Conservation (phyloP, 148 eudicot genomes). For the Rhododendron molle region DNA sequence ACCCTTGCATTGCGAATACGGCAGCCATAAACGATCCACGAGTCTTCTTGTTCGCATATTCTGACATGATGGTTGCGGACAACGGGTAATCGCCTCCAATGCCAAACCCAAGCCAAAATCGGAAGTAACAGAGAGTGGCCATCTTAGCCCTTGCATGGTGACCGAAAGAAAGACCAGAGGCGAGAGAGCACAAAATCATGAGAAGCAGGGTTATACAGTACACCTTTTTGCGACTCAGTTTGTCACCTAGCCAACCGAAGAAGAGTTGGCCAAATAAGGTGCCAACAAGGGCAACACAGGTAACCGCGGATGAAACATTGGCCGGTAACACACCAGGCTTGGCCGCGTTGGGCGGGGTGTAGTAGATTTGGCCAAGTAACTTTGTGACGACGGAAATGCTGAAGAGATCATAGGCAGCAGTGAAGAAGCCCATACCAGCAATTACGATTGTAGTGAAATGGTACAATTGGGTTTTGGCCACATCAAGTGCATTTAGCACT, state of each 20-base stretch:
- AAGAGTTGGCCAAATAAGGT: not conserved
- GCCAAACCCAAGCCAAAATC: conserved; percentile 66
- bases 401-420: not conserved
- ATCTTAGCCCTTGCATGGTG: not conserved
- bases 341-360: accelerated
- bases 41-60: conserved; percentile 59
- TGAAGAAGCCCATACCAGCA: not conserved
- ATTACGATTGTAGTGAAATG: not conserved
- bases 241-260: conserved; percentile 1
- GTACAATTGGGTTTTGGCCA: not conserved
- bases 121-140: conserved; percentile 38
- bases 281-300: not conserved
- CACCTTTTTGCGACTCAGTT: conserved; percentile 9
- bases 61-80: conserved; percentile 65
- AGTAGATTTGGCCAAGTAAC: not conserved
- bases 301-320: not conserved
- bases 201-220: conserved; percentile 19
- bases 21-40: conserved; percentile 65
- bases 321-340: not conserved
- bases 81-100: conserved; percentile 66
- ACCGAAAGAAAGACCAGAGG: conserved; percentile 22
- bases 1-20: conserved; percentile 71
- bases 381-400: not conserved
- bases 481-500: not conserved
- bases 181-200: conserved; percentile 16